Evolutionary conservation across 352 stramenopile species (phyloP).

Genomic region (Thalassiosira ordinaria): DNA sequence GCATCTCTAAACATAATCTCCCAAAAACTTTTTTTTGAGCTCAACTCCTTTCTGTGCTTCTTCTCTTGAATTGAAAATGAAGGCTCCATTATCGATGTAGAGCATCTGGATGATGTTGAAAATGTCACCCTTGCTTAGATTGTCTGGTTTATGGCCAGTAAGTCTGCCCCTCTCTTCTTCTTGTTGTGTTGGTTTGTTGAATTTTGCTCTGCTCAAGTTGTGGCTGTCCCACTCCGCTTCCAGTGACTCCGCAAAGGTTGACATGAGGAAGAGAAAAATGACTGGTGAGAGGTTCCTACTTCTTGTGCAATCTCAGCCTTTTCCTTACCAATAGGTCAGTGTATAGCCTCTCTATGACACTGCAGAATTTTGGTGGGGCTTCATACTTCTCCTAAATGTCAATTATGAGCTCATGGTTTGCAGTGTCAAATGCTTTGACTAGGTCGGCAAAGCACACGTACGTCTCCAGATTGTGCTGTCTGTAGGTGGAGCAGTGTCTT

Average conservation of each 20-base stretch:
- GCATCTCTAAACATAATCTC: conserved; percentile 20
- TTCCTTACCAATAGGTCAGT: conserved; percentile 22
- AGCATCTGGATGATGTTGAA: conserved; percentile 4
- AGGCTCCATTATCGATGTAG: conserved; percentile 28
- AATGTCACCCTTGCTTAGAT: background rate
- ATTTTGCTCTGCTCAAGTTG: background rate
- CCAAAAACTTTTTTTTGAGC: background rate
- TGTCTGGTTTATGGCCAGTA: background rate
- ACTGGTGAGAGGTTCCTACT: conserved; percentile 47
- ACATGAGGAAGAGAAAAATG: conserved; percentile 48
- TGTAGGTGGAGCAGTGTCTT: conserved; percentile 44
- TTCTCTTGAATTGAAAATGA: conserved; percentile 10
- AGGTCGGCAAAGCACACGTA: conserved; percentile 48
- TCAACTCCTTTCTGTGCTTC: background rate
- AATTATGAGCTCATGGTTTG: conserved; percentile 36
- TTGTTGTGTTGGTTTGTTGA: background rate
- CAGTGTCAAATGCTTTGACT: conserved; percentile 61
- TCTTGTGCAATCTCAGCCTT: conserved; percentile 21
- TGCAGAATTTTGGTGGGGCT: conserved; percentile 29
- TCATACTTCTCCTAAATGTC: conserved; percentile 36
- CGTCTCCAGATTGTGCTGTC: conserved; percentile 31
- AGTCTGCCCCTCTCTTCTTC: background rate
- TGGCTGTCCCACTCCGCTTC: conserved; percentile 4
- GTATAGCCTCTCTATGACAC: conserved; percentile 28
- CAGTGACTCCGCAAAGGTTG: conserved; percentile 18